Evolutionary conservation across 129 eudicot species (phyloP).

Genomic region (Lactuca sativa): DNA sequence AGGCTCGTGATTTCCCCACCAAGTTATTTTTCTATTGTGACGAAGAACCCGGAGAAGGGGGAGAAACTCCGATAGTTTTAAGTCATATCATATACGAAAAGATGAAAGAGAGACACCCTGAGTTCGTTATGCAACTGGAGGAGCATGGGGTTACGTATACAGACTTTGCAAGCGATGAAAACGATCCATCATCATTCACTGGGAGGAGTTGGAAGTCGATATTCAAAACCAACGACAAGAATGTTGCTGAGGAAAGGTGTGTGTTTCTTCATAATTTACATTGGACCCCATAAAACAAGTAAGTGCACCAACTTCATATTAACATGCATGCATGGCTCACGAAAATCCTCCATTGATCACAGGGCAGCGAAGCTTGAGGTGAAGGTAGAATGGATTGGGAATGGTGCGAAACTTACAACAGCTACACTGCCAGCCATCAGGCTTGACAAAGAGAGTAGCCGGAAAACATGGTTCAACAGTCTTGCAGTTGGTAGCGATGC

Average conservation of each 20-base stretch:
- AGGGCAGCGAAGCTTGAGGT: slow-evolving; percentile 73
- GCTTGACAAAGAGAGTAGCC: slow-evolving; percentile 39
- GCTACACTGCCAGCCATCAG: slow-evolving; percentile 60
- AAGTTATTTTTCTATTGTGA: slow-evolving; percentile 26
- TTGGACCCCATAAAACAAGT: neutral
- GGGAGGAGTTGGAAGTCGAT: slow-evolving; percentile 82
- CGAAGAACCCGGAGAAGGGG: slow-evolving; percentile 57
- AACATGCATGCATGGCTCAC: neutral
- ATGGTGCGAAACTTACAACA: slow-evolving; percentile 46
- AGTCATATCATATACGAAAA: slow-evolving; percentile 9
- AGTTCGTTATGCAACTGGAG: slow-evolving; percentile 53
- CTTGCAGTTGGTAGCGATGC: slow-evolving; percentile 50
- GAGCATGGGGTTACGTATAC: slow-evolving; percentile 57
- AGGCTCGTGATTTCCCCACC: slow-evolving; percentile 63
- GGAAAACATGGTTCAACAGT: slow-evolving; percentile 77
- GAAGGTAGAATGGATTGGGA: slow-evolving; percentile 67
- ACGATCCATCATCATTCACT: slow-evolving; percentile 27
- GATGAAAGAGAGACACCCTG: slow-evolving; percentile 61
- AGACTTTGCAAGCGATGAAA: slow-evolving; percentile 49
- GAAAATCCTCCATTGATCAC: neutral
- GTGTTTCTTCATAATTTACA: neutral
- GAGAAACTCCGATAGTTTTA: slow-evolving; percentile 36
- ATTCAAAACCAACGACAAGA: slow-evolving; percentile 61
- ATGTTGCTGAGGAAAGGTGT: slow-evolving; percentile 61
- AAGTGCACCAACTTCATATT: neutral